Conservation (phyloP, 345 rosid genomes). For the Populus pruinosa region DNA sequence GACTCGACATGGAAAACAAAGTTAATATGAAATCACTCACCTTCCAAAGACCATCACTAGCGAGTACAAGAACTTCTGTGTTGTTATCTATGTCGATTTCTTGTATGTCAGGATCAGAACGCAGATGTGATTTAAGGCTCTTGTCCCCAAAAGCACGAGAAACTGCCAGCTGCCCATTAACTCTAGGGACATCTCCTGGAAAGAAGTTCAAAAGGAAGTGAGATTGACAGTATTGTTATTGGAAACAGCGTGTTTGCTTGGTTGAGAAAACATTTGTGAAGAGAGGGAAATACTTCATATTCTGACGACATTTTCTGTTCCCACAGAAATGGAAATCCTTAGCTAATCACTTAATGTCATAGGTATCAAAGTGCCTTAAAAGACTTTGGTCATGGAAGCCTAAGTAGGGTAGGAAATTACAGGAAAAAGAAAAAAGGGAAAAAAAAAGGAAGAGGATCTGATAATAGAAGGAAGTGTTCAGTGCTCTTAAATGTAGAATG, state of each 20-base stretch:
- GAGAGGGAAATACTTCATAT: neutral
- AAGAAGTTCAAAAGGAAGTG: slow-evolving; percentile 5
- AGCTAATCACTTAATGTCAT: neutral
- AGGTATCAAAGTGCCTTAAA: neutral
- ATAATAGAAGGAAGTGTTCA: neutral
- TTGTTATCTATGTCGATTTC: slow-evolving; percentile 30
- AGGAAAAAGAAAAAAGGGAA: neutral
- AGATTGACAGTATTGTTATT: neutral
- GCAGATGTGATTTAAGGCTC: slow-evolving; percentile 62
- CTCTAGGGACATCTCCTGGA: slow-evolving; percentile 77
- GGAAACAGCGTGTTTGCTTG: neutral
- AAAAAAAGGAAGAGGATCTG: neutral
- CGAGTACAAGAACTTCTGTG: slow-evolving; percentile 49
- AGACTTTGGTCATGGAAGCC: neutral
- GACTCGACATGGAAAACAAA: neutral
- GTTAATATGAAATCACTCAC: slow-evolving; percentile 31
- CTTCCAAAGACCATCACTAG: slow-evolving; percentile 77
- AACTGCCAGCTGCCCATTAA: slow-evolving; percentile 72
- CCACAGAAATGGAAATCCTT: neutral
- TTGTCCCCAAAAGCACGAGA: slow-evolving; percentile 78
- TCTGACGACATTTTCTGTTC: neutral
- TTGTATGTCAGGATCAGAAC: slow-evolving; percentile 60
- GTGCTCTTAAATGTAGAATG: neutral
- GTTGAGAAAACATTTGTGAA: neutral
- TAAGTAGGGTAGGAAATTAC: neutral